Base-by-base conservation (phyloP, 23 red algal species). In the Gracilaria gracilis region DNA sequence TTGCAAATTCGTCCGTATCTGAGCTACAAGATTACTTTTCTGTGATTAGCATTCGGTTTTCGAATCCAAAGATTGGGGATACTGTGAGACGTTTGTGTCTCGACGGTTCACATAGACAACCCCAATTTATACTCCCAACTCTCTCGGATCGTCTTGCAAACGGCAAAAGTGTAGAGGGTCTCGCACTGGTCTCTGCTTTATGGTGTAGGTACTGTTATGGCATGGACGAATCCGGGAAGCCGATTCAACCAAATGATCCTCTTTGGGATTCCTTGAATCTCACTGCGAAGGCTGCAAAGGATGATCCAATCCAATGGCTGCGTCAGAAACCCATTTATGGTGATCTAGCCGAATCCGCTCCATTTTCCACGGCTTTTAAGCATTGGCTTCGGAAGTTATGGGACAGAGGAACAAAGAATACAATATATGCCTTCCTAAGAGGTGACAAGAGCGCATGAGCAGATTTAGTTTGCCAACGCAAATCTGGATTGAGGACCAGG, bases 151-250 rank as follows among this genome's bases (percentile, higher is more conserved):
- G 54, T 11, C 55, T 61, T 35, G 87, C 46, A 9, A 29, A 32
- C 20, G 75, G 72, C 71, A 46, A 38, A 2, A 40, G 53, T 54
- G 73, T 48, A 24, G 75, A 77, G 35, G 32, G 59, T 0, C 42
- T 79, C 17, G 74, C 75, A 38, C 44, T 87, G 15, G 67, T 87
- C 6, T 54, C 44, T 25, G 83, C 83, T 38, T 35, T 87, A 28
- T 87, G 83, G 83, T 87, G 83, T 31, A 58, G 67, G 33, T 87
- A 87, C 33, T 87, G 61, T 16, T 75, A 55, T 33, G 83, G 83
- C 2, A 34, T 35, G 59, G 53, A 38, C n/a, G 83, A 87, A 48
- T 24, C 55, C 42, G 83, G 83, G 4, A 64, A 27, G 24, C 19
- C 1, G 11, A 72, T 87, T 34, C 31, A 87, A 46, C 25, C 47